Base-by-base conservation (phyloP, 257 asterid species). In the Solanum tarijense region DNA sequence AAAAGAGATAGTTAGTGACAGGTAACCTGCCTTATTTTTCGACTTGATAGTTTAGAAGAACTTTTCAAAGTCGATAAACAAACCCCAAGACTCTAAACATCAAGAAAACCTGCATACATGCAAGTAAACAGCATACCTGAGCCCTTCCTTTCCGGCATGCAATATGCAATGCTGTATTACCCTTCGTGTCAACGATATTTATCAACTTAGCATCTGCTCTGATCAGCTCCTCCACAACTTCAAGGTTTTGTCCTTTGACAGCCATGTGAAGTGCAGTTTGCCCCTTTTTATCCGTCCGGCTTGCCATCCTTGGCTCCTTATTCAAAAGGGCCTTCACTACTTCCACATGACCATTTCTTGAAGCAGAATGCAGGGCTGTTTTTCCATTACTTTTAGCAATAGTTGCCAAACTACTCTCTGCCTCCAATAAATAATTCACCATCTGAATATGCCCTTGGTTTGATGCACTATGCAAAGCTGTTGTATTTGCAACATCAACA, bases 231-330 rank as follows among this genome's bases (percentile, higher is more conserved):
- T 89, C 91, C 39, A 91, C 94, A 65, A 92, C 94, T 83, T 90
- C 91, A 52, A 91, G 90, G 78, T 90, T 92, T 85, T 91, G 91
- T 20, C 94, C 94, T 69, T 92, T 92, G 39, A 91, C 94, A 20
- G 94, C 93, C 94, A 92, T 92, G 87, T 92, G 94, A 60, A 92
- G 94, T 1, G 94, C 92, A 8, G 92, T 91, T 75, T 92, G 94
- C 39, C 94, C 94, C 86, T 92, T 92, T 84, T 92, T 92, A 87
- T 92, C 94, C 21, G 11, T 86, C 55, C 94, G 87, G 1, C 88
- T 83, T 46, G 88, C 90, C 1, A 90, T 86, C 3, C 87, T 83
- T 1, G 89, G 87, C 16, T 92, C 93, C 71, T 89, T 92, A 52
- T 86, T 87, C 91, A 92, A 58, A 35, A 92, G 90, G 58, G 93